phyloP scores from a whole-genome alignment of 108 stramenopile species.

The Skeletonema menzelii region DNA sequence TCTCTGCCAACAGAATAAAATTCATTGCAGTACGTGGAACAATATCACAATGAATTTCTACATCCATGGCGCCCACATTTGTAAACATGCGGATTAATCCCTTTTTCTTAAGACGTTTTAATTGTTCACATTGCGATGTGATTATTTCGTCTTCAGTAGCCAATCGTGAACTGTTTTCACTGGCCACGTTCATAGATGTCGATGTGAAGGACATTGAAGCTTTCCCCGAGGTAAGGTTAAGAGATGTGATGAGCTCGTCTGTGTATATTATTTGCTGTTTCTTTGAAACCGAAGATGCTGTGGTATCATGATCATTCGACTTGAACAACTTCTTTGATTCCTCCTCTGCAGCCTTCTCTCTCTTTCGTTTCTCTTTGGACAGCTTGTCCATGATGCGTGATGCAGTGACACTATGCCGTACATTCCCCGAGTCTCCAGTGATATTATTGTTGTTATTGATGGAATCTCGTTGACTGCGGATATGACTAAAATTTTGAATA shows the following conservation, averaged over 20 bases:
- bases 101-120: conserved; percentile 80
- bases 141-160: conserved; percentile 92
- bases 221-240: conserved; percentile 67
- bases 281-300: conserved; percentile 7
- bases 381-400: conserved; percentile 83
- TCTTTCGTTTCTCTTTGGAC: conserved; percentile 49
- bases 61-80: conserved; percentile 81
- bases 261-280: conserved; percentile 59
- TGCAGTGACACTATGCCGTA: conserved; percentile 73
- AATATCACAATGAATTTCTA: conserved; percentile 94
- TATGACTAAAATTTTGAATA: conserved; percentile 78
- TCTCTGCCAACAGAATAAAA: conserved; percentile 85
- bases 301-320: not conserved
- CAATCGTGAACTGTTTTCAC: conserved; percentile 56
- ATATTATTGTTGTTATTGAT: not conserved
- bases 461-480: conserved; percentile 46
- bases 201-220: conserved; percentile 79
- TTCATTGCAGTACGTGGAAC: conserved; percentile 91
- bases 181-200: conserved; percentile 54
- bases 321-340: conserved; percentile 33
- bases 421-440: conserved; percentile 28
- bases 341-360: conserved; percentile 38
- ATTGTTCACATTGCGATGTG: conserved; percentile 67
- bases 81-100: conserved; percentile 88
- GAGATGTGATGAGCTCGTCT: conserved; percentile 61